phyloP scores from a whole-genome alignment of 2,329 filamentous ascomycete genomes.

The Penicillium frequentans region DNA sequence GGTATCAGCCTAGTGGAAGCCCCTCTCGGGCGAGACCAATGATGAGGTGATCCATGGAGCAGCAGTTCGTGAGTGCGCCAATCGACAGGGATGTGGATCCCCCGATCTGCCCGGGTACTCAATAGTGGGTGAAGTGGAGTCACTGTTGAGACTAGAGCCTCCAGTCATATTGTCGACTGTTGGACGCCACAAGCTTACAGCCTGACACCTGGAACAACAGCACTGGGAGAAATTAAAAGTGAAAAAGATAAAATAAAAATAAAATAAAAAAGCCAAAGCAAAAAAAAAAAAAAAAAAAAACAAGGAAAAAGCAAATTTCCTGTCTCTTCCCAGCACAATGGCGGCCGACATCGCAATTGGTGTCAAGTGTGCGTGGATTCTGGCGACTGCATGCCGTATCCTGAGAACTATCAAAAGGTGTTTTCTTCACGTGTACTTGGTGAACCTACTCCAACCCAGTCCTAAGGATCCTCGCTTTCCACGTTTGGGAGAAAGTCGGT shows the following conservation, averaged over 20 bases:
- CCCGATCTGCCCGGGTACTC: conserved; percentile 27
- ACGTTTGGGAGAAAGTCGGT: neutral
- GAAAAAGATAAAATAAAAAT: neutral
- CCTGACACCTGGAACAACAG: neutral
- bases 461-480: neutral
- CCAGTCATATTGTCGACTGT: neutral
- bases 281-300: neutral
- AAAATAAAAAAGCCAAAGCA: neutral
- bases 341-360: neutral
- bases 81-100: conserved; percentile 21
- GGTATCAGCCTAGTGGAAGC: conserved; percentile 18
- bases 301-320: neutral
- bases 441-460: neutral
- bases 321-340: neutral
- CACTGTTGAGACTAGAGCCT: conserved; percentile 2
- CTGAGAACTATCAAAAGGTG: neutral
- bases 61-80: conserved; percentile 23
- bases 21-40: conserved; percentile 18
- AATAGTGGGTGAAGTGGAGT: conserved; percentile 21
- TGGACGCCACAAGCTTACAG: neutral
- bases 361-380: neutral
- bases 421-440: neutral
- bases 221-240: neutral
- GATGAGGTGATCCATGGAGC: conserved; percentile 9
- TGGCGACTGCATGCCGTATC: neutral